Evolutionary conservation across 2,329 filamentous ascomycete species (phyloP).

Genomic region (Fusarium coffeatum): DNA sequence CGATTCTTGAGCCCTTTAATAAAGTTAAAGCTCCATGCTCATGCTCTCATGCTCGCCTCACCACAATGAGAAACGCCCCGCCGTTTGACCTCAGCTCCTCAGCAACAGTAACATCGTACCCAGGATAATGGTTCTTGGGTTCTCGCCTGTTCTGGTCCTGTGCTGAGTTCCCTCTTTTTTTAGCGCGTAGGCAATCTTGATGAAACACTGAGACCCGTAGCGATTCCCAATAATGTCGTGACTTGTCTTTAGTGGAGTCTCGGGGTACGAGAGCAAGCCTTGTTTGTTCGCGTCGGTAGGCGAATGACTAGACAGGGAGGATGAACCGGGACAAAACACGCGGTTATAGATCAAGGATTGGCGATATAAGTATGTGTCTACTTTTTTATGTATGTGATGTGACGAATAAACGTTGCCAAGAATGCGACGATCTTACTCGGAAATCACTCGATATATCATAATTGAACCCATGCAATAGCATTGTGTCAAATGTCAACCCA

Average conservation of each 20-base stretch:
- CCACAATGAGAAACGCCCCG: not conserved
- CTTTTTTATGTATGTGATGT: not conserved
- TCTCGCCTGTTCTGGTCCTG: not conserved
- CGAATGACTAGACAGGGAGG: not conserved
- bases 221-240: not conserved
- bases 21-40: not conserved
- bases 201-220: not conserved
- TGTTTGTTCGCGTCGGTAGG: not conserved
- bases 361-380: not conserved
- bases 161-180: not conserved
- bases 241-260: not conserved
- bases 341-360: conserved; percentile 26
- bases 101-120: not conserved
- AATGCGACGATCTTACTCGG: not conserved
- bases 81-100: conserved; percentile 15
- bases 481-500: not conserved
- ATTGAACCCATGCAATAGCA: not conserved
- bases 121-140: conserved; percentile 20
- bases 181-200: conserved; percentile 2
- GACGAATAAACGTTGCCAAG: conserved; percentile 4
- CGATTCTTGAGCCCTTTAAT: not conserved
- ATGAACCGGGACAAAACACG: not conserved
- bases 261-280: conserved; percentile 3
- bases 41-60: not conserved
- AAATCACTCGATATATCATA: not conserved